Base-by-base conservation (phyloP, 2,329 filamentous ascomycete species). In the Penicillium polonicum region DNA sequence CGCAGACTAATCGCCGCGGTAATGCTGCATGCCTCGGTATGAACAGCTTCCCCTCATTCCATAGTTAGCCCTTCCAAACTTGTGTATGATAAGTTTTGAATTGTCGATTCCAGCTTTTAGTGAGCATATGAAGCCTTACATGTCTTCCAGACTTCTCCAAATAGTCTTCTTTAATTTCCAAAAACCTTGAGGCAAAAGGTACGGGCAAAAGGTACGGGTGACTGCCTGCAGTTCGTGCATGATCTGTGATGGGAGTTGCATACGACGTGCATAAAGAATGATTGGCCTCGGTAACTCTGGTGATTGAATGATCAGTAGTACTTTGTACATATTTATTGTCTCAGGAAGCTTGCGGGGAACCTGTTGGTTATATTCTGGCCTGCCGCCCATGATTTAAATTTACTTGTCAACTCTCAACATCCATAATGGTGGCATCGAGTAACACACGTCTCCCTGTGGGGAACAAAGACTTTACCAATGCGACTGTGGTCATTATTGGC, bases 401-500 rank as follows among this genome's bases (percentile, higher is more conserved):
- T n/a, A 35, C 21, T 15, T 27, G 21, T 29, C 41, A 51, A 33
- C 38, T 5, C 21, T 43, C 12, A 5, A 25, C 3, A 38, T 12
- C 15, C 35, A 58, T n/a, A 21, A 66, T 65, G 60, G 21, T 56
- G 13, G 1, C 9, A 4, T 17, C 49, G 25, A 35, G 6, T n/a
- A 58, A 21, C 29, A 59, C 58, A 31, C 52, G 56, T 33, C 54
- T 65, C 19, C 63, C 64, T 5, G 67, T 70, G 4, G 70, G 79
- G 17, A 84, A 83, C 60, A 77, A 78, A 51, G 76, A 80, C 60
- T 79, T 81, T 59, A 81, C 79, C 8, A 75, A 79, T 60, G 79
- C 82, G 0, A 78, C 80, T 3, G 82, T 85, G 1, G 78, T 84
- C 9, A 85, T 85, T 51, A 82, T 86, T 36, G 83, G 83, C 4